phyloP scores from a whole-genome alignment of 2,329 filamentous ascomycete species.

The Acrodontium crateriforme region DNA sequence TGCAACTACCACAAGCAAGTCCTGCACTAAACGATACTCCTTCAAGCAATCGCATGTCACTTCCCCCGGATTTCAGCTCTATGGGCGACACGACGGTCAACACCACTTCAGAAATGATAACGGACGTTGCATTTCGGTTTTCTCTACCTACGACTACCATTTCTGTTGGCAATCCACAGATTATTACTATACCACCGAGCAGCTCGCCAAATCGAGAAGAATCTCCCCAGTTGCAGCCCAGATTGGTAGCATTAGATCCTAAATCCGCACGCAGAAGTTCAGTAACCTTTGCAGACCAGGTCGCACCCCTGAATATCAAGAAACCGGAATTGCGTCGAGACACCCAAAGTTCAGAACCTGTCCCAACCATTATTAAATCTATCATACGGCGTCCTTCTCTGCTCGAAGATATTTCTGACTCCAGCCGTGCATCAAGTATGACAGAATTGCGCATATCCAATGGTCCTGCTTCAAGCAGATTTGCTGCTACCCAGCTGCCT shows the following conservation, averaged over 20 bases:
- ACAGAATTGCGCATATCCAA: conserved; percentile 11
- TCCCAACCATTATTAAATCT: conserved; percentile 11
- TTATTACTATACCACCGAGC: conserved; percentile 18
- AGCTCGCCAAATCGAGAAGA: conserved; percentile 16
- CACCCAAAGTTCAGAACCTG: conserved; percentile 7
- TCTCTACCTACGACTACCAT: conserved; percentile 23
- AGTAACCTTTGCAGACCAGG: conserved; percentile 22
- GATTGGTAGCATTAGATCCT: conserved; percentile 5
- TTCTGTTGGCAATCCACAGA: conserved; percentile 21
- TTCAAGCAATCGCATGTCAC: conserved; percentile 16
- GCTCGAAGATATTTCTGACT: conserved; percentile 10
- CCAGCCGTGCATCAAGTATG: conserved; percentile 10
- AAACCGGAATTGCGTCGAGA: conserved; percentile 11
- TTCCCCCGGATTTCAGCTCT: conserved; percentile 20
- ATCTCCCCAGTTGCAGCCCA: conserved; percentile 10
- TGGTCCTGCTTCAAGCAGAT: conserved; percentile 12
- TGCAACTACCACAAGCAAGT: conserved; percentile 15
- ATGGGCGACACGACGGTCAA: conserved; percentile 18
- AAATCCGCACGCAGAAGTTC: conserved; percentile 11
- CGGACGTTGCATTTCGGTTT: conserved; percentile 25
- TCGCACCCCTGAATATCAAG: conserved; percentile 22
- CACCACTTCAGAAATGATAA: conserved; percentile 20
- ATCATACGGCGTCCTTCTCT: conserved; percentile 16
- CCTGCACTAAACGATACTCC: conserved; percentile 10
- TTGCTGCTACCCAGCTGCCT: conserved; percentile 24